A percentile compares a stretch with the other conserved stretches of the same genome.
Conservation (phyloP, 768 basidiomycete species). For the Neoboletus brunneissimus region DNA sequence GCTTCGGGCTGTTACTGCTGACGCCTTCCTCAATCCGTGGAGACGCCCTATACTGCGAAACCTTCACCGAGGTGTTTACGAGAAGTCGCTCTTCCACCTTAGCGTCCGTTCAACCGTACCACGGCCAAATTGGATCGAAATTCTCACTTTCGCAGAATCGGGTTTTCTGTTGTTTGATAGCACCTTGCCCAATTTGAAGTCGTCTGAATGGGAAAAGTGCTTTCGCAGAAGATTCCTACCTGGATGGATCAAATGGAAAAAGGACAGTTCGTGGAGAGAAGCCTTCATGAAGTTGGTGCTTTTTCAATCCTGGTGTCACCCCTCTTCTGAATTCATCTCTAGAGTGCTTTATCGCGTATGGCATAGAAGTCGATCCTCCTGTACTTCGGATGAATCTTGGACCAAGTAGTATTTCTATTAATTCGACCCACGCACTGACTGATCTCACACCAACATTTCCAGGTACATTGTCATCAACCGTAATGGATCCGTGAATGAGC, state of each 20-base stretch:
- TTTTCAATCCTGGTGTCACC: conserved; percentile 1
- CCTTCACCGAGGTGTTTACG: conserved; percentile 47
- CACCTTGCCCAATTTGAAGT: conserved; percentile 64
- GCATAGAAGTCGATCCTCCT: conserved; percentile 67
- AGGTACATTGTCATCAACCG: conserved; percentile 77
- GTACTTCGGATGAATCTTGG: conserved; percentile 80
- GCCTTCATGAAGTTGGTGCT: conserved; percentile 59
- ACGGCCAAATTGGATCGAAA: conserved; percentile 77
- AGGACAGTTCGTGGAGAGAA: conserved; percentile 60
- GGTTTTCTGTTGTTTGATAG: conserved; percentile 64
- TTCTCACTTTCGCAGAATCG: conserved; percentile 60
- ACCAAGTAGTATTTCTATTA: conserved; percentile 53
- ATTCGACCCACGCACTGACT: neutral
- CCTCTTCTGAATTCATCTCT: conserved; percentile 10
- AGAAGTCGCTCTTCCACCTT: conserved; percentile 52
- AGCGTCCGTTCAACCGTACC: conserved; percentile 65
- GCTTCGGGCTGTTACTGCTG: conserved; percentile 56
- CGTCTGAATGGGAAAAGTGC: conserved; percentile 71
- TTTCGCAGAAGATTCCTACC: conserved; percentile 72
- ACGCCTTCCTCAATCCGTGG: conserved; percentile 72
- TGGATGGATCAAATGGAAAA: conserved; percentile 71
- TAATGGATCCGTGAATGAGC: conserved; percentile 70
- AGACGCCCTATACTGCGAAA: conserved; percentile 62
- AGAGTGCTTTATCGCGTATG: conserved; percentile 64
- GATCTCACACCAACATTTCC: neutral